A percentile compares a stretch with the other conserved stretches of the same genome.
These are phyloP conservation scores for Fusarium sp. DNA, from an alignment of 2,329 filamentous ascomycete genomes.

Conservation along the genomic window DNA sequence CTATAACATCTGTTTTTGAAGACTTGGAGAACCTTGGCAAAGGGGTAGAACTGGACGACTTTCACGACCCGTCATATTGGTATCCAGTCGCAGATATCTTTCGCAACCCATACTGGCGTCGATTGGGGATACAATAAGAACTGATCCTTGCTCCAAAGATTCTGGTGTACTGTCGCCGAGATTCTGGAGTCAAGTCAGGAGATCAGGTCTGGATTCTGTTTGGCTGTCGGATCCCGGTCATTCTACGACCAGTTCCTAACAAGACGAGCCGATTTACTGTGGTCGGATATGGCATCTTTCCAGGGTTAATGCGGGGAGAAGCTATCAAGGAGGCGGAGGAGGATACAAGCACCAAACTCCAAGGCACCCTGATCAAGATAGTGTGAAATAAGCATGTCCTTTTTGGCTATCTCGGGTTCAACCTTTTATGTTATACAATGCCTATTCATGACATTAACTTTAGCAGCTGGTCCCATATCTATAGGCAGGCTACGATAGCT, in stretches of 20 bases:
- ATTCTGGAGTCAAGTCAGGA: not conserved
- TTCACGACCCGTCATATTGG: not conserved
- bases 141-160: conserved; percentile 1
- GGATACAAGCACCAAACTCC: not conserved
- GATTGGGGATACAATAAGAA: conserved; percentile 15
- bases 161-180: conserved; percentile 1
- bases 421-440: no score
- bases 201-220: conserved; percentile 14
- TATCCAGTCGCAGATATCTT: conserved; percentile 16
- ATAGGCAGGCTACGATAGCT: no score
- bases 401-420: no score
- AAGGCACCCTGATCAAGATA: not conserved
- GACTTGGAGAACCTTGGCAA: not conserved
- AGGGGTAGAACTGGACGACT: conserved; percentile 5
- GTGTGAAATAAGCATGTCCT: not conserved
- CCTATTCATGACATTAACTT: no score
- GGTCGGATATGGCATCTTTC: not conserved
- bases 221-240: conserved; percentile 1
- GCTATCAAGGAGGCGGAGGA: not conserved
- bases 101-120: conserved; percentile 15
- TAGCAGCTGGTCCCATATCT: no score
- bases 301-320: conserved; percentile 8
- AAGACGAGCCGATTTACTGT: not conserved
- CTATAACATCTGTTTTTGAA: not conserved
- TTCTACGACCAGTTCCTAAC: not conserved